phyloP scores from a whole-genome alignment of 805 yeast genomes.

The Huiozyma naganishii region DNA sequence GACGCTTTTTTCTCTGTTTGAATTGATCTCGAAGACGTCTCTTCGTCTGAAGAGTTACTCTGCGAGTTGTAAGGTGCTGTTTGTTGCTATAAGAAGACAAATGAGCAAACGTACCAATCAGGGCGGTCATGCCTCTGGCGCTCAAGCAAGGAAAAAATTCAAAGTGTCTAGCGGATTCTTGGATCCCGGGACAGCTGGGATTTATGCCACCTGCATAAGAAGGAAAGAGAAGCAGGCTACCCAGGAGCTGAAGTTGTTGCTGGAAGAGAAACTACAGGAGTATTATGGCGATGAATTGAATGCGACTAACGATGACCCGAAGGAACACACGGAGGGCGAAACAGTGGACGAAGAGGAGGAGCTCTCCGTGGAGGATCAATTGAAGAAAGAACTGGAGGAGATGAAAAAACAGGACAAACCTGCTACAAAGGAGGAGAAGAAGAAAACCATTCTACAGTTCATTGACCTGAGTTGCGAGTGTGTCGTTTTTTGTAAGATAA shows the following conservation, averaged over 20 bases:
- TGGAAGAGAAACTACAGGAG: slow-evolving; percentile 43
- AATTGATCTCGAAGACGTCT: no score
- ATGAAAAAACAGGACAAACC: slow-evolving; percentile 33
- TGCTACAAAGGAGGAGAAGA: slow-evolving; percentile 28
- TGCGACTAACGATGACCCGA: slow-evolving; percentile 15
- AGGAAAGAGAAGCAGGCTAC: slow-evolving; percentile 68
- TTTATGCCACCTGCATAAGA: slow-evolving; percentile 82
- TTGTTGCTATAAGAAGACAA: no score
- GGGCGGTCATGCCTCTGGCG: background rate
- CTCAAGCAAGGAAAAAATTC: slow-evolving; percentile 10
- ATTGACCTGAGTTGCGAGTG: slow-evolving; percentile 70
- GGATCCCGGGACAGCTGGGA: slow-evolving; percentile 80
- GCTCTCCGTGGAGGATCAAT: slow-evolving; percentile 63
- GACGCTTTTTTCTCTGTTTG: no score
- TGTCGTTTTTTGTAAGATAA: slow-evolving; percentile 72
- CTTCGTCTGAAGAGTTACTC: no score
- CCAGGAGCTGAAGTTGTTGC: slow-evolving; percentile 54
- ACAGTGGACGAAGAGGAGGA: slow-evolving; percentile 31
- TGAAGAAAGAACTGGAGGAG: slow-evolving; percentile 58
- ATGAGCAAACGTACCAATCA: slow-evolving; percentile 1
- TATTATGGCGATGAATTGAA: slow-evolving; percentile 31
- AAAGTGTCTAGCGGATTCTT: slow-evolving; percentile 30
- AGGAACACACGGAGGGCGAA: slow-evolving; percentile 18
- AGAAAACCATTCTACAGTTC: slow-evolving; percentile 43
- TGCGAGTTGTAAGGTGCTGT: no score